Evolutionary conservation across 2,329 filamentous ascomycete genomes (phyloP), one percentile per base, ranked within the genome.

Genomic region (Penicillium sp.): DNA sequence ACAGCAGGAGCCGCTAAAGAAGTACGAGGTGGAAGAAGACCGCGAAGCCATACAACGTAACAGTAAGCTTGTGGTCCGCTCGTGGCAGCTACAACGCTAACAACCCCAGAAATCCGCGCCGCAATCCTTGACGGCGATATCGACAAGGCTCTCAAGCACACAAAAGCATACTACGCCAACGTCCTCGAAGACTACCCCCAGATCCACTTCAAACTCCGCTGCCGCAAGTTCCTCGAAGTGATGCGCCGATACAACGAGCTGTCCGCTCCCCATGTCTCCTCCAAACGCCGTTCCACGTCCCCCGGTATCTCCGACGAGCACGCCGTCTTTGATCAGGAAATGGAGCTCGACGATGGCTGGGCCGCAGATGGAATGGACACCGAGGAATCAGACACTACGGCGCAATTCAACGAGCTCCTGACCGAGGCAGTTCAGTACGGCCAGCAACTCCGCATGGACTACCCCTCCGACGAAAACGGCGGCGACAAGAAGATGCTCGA

Each of bases 211-310:
- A 88, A 86, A 51, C 77, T 99, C 44, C 84, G 87, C 60, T 96
- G 92, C 67, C 85, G 91, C 54, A 95, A 94, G 68, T 96, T 97
- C 69, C 87, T 97, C 54, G 94, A 99, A 71, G 92, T 99, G 87
- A 90, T 95, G 63, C 83, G 88, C 36, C 82, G 81, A 51, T 86
- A 85, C 31, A 85, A 86, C 2, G 87, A 92, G 60, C 71, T 88
- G 16, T 76, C 78, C 8, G 60, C 69, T 4, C 51, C 69, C 16
- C 50, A 62, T 11, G 52, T 28, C 27, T 9, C 64, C 18, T 53
- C 60, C 4, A 80, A 78, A 55, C 57, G 69, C 27, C 66, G 66
- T 44, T 48, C 63, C 28, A 61, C 68, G 67, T 63, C 66, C 7
- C 79, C 55, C 69, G 76, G 66, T 6, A 53, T 60, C n/a, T 48